Percentiles rank a stretch among this genome's conserved stretches.
Conservation (phyloP, 1,139 yeast genomes). For the Ogataea hybrid region DNA sequence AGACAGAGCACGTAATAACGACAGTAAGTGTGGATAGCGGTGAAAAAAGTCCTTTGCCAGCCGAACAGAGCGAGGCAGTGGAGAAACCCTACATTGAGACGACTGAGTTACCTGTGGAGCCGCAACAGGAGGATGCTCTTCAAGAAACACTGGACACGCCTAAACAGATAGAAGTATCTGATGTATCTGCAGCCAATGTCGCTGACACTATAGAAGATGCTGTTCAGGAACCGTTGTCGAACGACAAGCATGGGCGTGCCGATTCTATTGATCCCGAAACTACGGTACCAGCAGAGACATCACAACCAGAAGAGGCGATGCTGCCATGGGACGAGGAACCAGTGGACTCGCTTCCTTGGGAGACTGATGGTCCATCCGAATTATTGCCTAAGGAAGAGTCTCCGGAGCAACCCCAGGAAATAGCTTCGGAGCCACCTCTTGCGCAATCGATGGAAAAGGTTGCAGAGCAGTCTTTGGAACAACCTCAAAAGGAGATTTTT, state of each 20-base stretch:
- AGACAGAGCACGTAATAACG: background rate
- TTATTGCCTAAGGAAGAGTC: slow-evolving; percentile 15
- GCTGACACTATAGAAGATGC: no score
- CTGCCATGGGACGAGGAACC: slow-evolving; percentile 10
- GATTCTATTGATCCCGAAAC: no score
- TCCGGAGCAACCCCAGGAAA: background rate
- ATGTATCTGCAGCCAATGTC: no score
- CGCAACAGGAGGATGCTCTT: background rate
- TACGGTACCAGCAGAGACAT: no score
- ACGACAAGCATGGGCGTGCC: no score
- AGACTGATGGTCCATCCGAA: slow-evolving; percentile 12
- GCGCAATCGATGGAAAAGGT: background rate
- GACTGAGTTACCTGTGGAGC: background rate
- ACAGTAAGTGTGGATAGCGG: no score
- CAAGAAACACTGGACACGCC: no score
- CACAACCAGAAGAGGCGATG: background rate
- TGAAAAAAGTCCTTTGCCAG: no score
- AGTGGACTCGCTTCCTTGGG: slow-evolving; percentile 16
- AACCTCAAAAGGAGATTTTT: background rate
- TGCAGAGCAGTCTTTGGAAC: background rate
- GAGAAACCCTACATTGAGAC: background rate
- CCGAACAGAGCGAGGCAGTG: no score
- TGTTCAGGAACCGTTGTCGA: no score
- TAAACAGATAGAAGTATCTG: no score
- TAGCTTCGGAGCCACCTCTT: no score